Percentiles rank a stretch among this genome's conserved stretches.
Conservation (phyloP, 2,329 filamentous ascomycete species). For the Aureobasidium sp. region DNA sequence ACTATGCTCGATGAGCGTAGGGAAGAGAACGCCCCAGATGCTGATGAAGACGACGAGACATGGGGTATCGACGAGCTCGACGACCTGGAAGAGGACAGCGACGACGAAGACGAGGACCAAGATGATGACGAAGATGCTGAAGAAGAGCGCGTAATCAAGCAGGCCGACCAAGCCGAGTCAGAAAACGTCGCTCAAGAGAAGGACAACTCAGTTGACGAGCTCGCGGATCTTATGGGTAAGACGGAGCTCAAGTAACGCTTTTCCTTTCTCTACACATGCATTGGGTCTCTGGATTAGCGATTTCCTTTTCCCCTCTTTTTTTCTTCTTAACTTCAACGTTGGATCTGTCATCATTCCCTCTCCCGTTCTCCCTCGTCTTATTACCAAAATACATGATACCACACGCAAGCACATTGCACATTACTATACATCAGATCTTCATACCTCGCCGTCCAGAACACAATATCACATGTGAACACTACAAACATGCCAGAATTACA, state of each 20-base stretch:
- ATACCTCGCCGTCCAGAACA: neutral
- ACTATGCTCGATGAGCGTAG: conserved; percentile 51
- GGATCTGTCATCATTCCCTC: neutral
- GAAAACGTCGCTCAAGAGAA: conserved; percentile 63
- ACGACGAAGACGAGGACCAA: conserved; percentile 58
- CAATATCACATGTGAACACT: neutral
- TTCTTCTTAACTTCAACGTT: neutral
- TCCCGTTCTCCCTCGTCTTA: neutral
- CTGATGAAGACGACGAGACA: conserved; percentile 60
- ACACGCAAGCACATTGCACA: neutral
- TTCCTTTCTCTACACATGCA: neutral
- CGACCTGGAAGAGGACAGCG: conserved; percentile 67
- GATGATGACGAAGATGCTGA: conserved; percentile 44
- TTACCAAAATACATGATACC: neutral
- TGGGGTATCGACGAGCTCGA: conserved; percentile 82
- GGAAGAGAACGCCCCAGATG: conserved; percentile 46
- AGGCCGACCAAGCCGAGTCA: conserved; percentile 63
- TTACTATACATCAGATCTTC: neutral
- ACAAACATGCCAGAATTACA: neutral
- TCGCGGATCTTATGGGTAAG: conserved; percentile 70
- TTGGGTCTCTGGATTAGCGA: conserved; percentile 11
- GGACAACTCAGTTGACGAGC: conserved; percentile 70
- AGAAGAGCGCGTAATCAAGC: conserved; percentile 60
- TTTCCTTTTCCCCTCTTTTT: neutral
- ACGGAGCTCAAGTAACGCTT: conserved; percentile 39